Conservation (phyloP, 768 basidiomycete genomes). For the Mycena leptocephala region DNA sequence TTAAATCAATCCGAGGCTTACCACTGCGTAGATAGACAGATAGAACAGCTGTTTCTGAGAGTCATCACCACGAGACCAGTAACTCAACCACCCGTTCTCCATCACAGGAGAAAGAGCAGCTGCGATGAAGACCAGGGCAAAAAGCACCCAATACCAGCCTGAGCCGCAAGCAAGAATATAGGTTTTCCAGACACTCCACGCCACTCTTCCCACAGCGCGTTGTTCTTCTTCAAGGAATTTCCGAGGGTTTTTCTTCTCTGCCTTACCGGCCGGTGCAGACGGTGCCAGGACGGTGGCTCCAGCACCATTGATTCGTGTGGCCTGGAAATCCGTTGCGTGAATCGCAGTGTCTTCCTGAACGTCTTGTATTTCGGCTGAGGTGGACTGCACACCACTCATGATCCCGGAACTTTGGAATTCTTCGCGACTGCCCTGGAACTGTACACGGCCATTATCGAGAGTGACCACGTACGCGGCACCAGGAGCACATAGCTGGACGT, state of each 20-base stretch:
- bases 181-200: constrained; percentile 74
- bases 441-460: constrained; percentile 83
- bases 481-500: constrained; percentile 89
- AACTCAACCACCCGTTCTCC: constrained; percentile 84
- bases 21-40: constrained; percentile 80
- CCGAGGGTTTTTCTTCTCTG: constrained; percentile 73
- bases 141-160: constrained; percentile 70
- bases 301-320: not conserved
- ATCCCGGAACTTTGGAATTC: constrained; percentile 77
- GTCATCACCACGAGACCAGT: constrained; percentile 71
- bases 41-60: constrained; percentile 70
- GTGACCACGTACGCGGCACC: constrained; percentile 88
- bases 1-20: constrained; percentile 51
- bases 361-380: constrained; percentile 48
- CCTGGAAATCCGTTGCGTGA: constrained; percentile 26
- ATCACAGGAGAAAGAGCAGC: constrained; percentile 76
- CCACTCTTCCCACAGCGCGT: constrained; percentile 81
- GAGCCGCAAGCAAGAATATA: constrained; percentile 69
- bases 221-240: constrained; percentile 90
- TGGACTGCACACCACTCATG: constrained; percentile 77
- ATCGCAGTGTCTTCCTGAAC: constrained; percentile 52
- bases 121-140: constrained; percentile 65
- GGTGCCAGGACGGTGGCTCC: not conserved
- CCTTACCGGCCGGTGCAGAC: constrained; percentile 45
- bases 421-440: constrained; percentile 78